Percentiles rank a stretch among this genome's conserved stretches.
Evolutionary conservation across 1,284 basidiomycete genomes (phyloP).

Genomic region (Mycosarcoma mackinlayi): DNA sequence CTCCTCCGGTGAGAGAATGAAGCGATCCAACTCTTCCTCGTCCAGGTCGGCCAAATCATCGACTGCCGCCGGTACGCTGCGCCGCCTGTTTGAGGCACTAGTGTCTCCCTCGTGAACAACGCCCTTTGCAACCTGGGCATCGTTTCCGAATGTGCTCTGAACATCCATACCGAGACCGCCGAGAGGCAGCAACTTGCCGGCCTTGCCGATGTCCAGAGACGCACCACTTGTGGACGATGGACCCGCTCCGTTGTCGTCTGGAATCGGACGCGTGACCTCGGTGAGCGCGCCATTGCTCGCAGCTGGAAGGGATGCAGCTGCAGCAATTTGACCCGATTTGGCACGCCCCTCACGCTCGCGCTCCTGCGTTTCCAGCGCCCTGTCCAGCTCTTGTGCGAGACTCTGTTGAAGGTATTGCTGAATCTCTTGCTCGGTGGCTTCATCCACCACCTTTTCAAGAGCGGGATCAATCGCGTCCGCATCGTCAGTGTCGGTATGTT

Average conservation of each 20-base stretch:
- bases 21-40: constrained; percentile 90
- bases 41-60: constrained; percentile 73
- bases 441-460: constrained; percentile 58
- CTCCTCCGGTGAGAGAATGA: constrained; percentile 84
- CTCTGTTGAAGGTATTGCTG: constrained; percentile 54
- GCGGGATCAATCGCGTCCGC: constrained; percentile 41
- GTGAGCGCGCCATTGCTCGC: not conserved
- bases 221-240: constrained; percentile 20
- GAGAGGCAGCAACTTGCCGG: constrained; percentile 45
- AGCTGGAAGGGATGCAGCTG: not conserved
- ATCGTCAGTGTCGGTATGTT: constrained; percentile 7
- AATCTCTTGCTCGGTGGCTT: constrained; percentile 61
- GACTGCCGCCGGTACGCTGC: constrained; percentile 18
- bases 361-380: constrained; percentile 53
- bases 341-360: constrained; percentile 52
- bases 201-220: constrained; percentile 38
- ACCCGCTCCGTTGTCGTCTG: constrained; percentile 30
- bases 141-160: constrained; percentile 32
- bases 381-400: constrained; percentile 53
- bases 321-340: constrained; percentile 28
- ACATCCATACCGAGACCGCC: constrained; percentile 57
- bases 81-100: constrained; percentile 3
- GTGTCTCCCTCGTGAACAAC: constrained; percentile 32
- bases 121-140: constrained; percentile 6
- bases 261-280: constrained; percentile 17